Evolutionary conservation across 805 yeast genomes (phyloP).

Genomic region (Candida nanaspora): DNA sequence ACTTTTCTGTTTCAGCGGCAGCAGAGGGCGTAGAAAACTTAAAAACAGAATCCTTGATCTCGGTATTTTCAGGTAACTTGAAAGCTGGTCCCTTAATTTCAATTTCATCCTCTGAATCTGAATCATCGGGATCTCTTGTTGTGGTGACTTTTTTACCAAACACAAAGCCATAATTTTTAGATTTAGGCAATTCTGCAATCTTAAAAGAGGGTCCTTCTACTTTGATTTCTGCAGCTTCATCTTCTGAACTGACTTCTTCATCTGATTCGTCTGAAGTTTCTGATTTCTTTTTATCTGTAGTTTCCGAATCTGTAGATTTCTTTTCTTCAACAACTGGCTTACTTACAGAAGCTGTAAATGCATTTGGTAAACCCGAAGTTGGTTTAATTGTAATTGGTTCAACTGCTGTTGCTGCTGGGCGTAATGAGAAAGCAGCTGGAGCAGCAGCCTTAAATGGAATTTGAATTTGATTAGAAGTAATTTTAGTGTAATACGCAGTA

Average conservation of each 20-base stretch:
- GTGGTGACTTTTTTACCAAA: slow-evolving; percentile 27
- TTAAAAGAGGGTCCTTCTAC: slow-evolving; percentile 68
- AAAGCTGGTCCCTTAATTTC: slow-evolving; percentile 73
- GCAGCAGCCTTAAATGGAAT: too few species aligned
- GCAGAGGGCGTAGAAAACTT: too few species aligned
- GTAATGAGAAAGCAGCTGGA: too few species aligned
- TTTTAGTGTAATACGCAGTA: slow-evolving; percentile 35
- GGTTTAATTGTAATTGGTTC: background rate
- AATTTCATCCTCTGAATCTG: slow-evolving; percentile 54
- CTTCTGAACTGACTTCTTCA: slow-evolving; percentile 7
- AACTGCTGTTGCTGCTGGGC: slow-evolving; percentile 1
- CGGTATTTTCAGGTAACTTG: slow-evolving; percentile 32
- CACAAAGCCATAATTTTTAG: slow-evolving; percentile 43
- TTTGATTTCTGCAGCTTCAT: slow-evolving; percentile 34
- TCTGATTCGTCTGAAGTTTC: slow-evolving; percentile 5
- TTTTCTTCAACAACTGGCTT: too few species aligned
- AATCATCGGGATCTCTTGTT: slow-evolving; percentile 20
- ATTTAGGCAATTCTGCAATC: slow-evolving; percentile 37
- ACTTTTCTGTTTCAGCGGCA: too few species aligned
- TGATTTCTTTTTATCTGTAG: too few species aligned
- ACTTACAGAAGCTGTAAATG: background rate
- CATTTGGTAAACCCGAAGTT: background rate
- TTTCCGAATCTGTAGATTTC: too few species aligned
- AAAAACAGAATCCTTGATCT: slow-evolving; percentile 25
- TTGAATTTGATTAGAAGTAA: too few species aligned